These are phyloP conservation scores for Phytophthora chlamydospora DNA, from an alignment of 352 stramenopile genomes.

Conservation along the genomic window DNA sequence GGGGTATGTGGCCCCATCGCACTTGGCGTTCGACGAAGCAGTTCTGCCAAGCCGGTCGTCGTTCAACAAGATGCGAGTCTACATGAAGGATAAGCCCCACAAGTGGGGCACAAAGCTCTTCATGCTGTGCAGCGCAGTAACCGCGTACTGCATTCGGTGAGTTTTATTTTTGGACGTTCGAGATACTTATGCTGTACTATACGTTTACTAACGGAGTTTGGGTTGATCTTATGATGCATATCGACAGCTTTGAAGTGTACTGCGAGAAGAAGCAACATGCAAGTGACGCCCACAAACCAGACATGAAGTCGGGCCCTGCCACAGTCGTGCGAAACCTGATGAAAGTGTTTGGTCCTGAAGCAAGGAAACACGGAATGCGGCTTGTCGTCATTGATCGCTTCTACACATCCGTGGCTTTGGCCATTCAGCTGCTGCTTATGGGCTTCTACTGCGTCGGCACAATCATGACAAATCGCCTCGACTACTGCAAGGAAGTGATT, in stretches of 20 bases:
- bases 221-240: constrained; percentile 7
- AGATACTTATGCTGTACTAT: constrained; percentile 16
- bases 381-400: constrained; percentile 17
- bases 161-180: constrained; percentile 20
- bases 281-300: constrained; percentile 4
- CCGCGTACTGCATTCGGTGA: constrained; percentile 26
- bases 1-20: constrained; percentile 11
- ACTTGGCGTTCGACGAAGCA: constrained; percentile 27
- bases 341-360: not conserved
- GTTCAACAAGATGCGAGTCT: constrained; percentile 26
- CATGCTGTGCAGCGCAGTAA: constrained; percentile 20
- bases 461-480: constrained; percentile 20
- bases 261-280: constrained; percentile 9
- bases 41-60: constrained; percentile 14
- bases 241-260: constrained; percentile 16
- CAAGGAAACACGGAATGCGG: constrained; percentile 6
- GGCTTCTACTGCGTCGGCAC: constrained; percentile 24
- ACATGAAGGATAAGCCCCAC: constrained; percentile 24
- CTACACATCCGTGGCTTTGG: constrained; percentile 21
- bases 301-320: constrained; percentile 7
- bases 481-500: constrained; percentile 15
- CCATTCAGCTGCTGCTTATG: constrained; percentile 15
- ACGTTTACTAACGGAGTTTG: not conserved
- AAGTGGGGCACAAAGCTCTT: constrained; percentile 23
- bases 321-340: constrained; percentile 1